phyloP scores from a whole-genome alignment of 768 basidiomycete genomes.

The Cystobasidium ongulense region DNA sequence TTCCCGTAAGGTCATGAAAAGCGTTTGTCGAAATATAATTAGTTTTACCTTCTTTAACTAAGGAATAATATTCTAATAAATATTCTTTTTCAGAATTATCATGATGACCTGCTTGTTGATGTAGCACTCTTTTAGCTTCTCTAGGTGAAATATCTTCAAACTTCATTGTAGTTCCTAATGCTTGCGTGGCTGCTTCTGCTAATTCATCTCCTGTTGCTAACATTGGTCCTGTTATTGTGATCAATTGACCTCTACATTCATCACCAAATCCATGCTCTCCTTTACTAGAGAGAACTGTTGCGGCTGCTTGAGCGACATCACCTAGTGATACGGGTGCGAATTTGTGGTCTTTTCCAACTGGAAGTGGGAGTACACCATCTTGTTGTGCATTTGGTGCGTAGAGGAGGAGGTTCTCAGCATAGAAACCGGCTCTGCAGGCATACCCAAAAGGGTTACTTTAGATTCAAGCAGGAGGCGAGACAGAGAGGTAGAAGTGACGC shows the following conservation, averaged over 20 bases:
- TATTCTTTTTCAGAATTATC: constrained; percentile 3
- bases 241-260: neutral
- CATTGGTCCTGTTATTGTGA: neutral
- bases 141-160: neutral
- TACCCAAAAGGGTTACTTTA: neutral
- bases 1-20: constrained; percentile 1
- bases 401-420: constrained; percentile 3
- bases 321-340: neutral
- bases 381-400: constrained; percentile 3
- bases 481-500: neutral
- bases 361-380: neutral
- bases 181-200: constrained; percentile 5
- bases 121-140: constrained; percentile 5
- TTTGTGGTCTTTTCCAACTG: neutral
- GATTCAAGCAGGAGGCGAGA: neutral
- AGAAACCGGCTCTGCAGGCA: neutral
- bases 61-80: neutral
- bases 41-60: neutral
- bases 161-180: neutral
- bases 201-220: neutral
- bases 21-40: constrained; percentile 1
- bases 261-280: neutral
- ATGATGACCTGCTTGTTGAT: constrained; percentile 1
- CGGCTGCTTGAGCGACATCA: neutral
- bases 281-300: neutral